Conservation (phyloP, 2,329 filamentous ascomycete species). For the Monosporascus sp. region DNA sequence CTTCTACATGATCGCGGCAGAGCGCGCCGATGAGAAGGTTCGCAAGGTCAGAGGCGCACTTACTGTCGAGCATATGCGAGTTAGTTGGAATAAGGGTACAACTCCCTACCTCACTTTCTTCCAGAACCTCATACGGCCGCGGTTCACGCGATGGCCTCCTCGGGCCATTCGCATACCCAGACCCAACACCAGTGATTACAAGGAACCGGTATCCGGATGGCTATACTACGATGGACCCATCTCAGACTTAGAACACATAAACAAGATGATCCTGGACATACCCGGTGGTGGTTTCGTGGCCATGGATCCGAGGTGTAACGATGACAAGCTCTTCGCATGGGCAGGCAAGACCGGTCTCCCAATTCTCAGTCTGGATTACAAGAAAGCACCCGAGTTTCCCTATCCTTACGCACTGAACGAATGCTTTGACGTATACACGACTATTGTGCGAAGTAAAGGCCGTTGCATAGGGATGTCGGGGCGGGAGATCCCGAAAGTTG, state of each 20-base stretch:
- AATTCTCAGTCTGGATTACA: conserved; percentile 85
- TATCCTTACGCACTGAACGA: conserved; percentile 84
- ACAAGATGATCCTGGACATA: conserved; percentile 77
- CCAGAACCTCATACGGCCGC: conserved; percentile 67
- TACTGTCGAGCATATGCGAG: conserved; percentile 84
- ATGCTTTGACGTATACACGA: conserved; percentile 80
- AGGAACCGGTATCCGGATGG: conserved; percentile 78
- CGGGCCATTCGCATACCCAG: conserved; percentile 79
- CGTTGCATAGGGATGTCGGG: conserved; percentile 72
- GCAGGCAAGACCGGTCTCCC: conserved; percentile 84
- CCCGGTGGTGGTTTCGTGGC: conserved; percentile 94
- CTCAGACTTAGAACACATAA: conserved; percentile 68
- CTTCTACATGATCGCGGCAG: conserved; percentile 89
- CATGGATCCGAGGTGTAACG: conserved; percentile 90
- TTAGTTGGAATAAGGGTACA: conserved; percentile 93
- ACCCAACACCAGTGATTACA: conserved; percentile 74
- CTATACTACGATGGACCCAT: conserved; percentile 90
- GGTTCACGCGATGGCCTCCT: conserved; percentile 75
- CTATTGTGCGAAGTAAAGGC: conserved; percentile 65
- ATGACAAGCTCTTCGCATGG: conserved; percentile 92
- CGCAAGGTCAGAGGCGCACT: conserved; percentile 80
- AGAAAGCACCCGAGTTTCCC: conserved; percentile 77
- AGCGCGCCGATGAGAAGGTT: conserved; percentile 94
- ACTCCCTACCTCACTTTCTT: conserved; percentile 77
- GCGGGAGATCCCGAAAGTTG: conserved; percentile 56